Evolutionary conservation across 2,329 filamentous ascomycete genomes (phyloP).

Genomic region (Pleomassaria siparia): DNA sequence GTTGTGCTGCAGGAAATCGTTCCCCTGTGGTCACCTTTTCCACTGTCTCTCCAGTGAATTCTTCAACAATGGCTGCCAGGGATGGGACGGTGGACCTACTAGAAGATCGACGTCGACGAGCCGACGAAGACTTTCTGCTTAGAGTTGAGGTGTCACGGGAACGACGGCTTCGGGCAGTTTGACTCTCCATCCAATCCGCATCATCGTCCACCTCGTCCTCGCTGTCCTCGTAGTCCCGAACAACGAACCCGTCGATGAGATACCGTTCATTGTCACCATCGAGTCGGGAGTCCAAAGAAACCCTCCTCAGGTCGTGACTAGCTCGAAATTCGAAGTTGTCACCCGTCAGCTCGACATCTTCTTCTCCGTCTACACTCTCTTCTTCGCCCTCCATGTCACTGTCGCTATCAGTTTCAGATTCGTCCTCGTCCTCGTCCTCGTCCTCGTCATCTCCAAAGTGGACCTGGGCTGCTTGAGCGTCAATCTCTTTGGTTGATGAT

Average conservation of each 20-base stretch:
- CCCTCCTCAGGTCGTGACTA: neutral
- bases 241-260: constrained; percentile 16
- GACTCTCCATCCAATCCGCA: neutral
- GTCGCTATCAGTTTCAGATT: neutral
- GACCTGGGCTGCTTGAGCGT: no score
- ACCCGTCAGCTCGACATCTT: constrained; percentile 7
- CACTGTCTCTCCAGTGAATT: no score
- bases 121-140: no score
- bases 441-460: no score
- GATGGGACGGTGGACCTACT: no score
- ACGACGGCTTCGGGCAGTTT: neutral
- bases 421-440: no score
- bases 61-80: no score
- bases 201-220: neutral
- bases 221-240: constrained; percentile 8
- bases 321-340: constrained; percentile 10
- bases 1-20: neutral
- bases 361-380: neutral
- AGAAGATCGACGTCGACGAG: no score
- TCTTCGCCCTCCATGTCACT: no score
- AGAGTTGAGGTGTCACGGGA: no score
- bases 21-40: neutral
- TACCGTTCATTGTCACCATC: constrained; percentile 16
- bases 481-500: no score
- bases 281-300: constrained; percentile 11